These are phyloP conservation scores for Cladorrhinum samala DNA, from an alignment of 495 filamentous ascomycete species.

Conservation along the genomic window DNA sequence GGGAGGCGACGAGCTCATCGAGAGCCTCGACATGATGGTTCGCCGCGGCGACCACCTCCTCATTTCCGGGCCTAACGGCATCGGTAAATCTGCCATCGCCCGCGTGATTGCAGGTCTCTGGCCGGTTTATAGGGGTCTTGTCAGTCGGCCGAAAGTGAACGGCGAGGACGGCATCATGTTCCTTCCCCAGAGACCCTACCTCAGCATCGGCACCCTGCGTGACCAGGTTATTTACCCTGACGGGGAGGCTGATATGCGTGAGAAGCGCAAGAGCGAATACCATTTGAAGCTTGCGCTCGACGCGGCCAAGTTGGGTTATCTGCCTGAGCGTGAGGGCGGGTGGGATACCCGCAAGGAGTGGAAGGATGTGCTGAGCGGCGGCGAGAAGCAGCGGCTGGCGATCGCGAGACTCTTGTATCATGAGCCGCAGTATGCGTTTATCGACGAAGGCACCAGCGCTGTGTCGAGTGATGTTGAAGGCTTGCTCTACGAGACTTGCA, in stretches of 20 bases:
- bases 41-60: conserved; percentile 87
- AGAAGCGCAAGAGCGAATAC: conserved; percentile 65
- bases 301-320: conserved; percentile 76
- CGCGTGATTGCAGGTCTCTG: conserved; percentile 89
- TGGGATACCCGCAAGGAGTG: conserved; percentile 97
- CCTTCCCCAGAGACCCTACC: conserved; percentile 88
- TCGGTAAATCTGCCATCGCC: conserved; percentile 86
- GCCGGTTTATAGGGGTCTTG: conserved; percentile 89
- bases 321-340: conserved; percentile 86
- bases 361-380: conserved; percentile 94
- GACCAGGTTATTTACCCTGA: conserved; percentile 99
- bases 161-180: conserved; percentile 96
- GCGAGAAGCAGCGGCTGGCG: conserved; percentile 95
- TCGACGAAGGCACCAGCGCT: conserved; percentile 93
- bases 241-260: conserved; percentile 87
- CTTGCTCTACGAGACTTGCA: conserved; percentile 82
- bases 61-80: conserved; percentile 92
- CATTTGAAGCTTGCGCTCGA: conserved; percentile 72
- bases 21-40: conserved; percentile 79
- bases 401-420: conserved; percentile 90
- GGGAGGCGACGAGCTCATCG: conserved; percentile 86
- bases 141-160: conserved; percentile 71
- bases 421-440: conserved; percentile 85
- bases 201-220: conserved; percentile 87
- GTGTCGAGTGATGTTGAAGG: conserved; percentile 94